Evolutionary conservation across 805 yeast species (phyloP), one percentile per base, ranked within the genome.

Genomic region (Hanseniaspora nectarophila): DNA sequence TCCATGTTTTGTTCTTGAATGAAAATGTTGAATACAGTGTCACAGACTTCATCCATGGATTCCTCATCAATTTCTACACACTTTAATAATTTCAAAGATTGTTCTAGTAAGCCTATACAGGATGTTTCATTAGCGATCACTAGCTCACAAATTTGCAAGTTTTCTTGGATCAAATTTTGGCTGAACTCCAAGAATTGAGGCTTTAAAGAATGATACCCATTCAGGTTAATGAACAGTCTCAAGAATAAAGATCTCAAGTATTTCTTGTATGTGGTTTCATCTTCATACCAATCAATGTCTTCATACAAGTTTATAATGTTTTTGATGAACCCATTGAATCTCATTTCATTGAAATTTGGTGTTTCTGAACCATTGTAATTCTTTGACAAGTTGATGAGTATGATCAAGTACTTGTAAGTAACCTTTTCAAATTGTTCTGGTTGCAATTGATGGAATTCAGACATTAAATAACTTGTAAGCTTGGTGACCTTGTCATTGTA

Each of bases 271-370:
- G 26, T 12, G 16, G 23, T 12, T 24, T 40, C 45, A 18, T 47
- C 51, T 40, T 47, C 51, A 24, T 47, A 47, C 51, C 51, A 47
- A 32, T 47, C 45, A 7, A 47, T 28, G 35, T 47, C 45, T 39
- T 47, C 51, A 16, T 47, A 47, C 21, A 47, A 24, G 39, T 47
- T 33, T 12, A 32, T 24, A 10, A 47, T 24, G 20, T 39, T 47
- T 32, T 40, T 39, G 8, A 47, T 39, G 10, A 47, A 47, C 4
- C 26, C 26, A 18, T 47, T 47, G 18, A 47, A 33, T 47, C 51
- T 47, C 39, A 47, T 47, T n/a, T 29, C 26, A 33, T 39, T 47
- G 26, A 47, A 23, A 23, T 23, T 5, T 2, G 42, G 35, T 4
- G 33, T 8, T 12, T n/a, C 18, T 13, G 18, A 15, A 16, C 15